Evolutionary conservation across 768 basidiomycete species (phyloP).

Genomic region (Exidia glandulosa): DNA sequence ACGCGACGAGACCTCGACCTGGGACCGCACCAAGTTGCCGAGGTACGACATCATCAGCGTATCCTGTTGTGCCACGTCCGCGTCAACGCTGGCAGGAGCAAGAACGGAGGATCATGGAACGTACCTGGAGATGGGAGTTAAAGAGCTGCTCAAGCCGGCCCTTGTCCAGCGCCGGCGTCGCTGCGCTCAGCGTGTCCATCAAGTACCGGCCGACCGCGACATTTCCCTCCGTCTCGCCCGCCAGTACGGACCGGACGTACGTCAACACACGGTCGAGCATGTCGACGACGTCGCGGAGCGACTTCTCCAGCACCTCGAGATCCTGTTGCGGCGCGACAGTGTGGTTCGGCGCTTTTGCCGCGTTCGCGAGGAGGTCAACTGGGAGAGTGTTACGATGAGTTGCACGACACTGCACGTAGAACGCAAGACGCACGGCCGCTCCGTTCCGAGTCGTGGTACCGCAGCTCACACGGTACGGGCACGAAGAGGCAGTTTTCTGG

Average conservation of each 20-base stretch:
- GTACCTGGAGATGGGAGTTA: conserved; percentile 64
- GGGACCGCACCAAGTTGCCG: conserved; percentile 83
- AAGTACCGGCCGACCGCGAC: conserved; percentile 82
- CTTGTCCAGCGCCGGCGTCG: conserved; percentile 45
- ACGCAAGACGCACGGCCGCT: conserved; percentile 57
- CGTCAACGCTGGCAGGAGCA: background rate
- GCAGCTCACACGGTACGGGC: conserved; percentile 80
- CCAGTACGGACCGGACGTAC: conserved; percentile 38
- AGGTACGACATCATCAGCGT: conserved; percentile 92
- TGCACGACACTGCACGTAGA: background rate
- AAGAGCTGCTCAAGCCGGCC: conserved; percentile 42
- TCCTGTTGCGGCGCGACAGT: conserved; percentile 35
- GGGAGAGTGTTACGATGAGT: conserved; percentile 4
- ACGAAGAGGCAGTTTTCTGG: conserved; percentile 93
- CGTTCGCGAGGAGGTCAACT: conserved; percentile 62
- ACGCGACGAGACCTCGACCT: conserved; percentile 85
- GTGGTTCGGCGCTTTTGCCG: conserved; percentile 12
- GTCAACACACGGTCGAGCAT: conserved; percentile 80
- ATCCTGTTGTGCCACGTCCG: conserved; percentile 40
- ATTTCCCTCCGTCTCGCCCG: conserved; percentile 71
- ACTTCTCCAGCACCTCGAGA: conserved; percentile 64
- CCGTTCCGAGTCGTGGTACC: conserved; percentile 73
- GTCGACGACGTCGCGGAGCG: conserved; percentile 54
- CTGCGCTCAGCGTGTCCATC: conserved; percentile 75
- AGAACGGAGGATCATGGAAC: conserved; percentile 4